phyloP scores from a whole-genome alignment of 1,284 basidiomycete genomes.

The Tilletia caries region DNA sequence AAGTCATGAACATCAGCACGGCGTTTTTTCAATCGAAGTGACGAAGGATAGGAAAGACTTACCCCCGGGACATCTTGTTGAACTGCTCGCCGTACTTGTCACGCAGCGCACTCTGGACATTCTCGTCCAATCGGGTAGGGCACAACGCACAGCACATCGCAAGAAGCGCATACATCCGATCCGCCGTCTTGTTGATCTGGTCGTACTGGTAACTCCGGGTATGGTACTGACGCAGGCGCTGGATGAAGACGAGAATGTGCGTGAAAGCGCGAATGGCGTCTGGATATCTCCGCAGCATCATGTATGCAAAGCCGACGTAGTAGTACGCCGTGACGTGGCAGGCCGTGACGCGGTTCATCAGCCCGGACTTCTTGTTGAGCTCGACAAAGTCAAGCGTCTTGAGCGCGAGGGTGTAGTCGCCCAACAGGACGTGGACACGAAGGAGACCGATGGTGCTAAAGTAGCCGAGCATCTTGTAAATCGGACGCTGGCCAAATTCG shows the following conservation, averaged over 20 bases:
- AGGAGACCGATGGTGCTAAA: constrained; percentile 93
- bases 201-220: constrained; percentile 94
- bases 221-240: constrained; percentile 69
- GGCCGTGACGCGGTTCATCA: constrained; percentile 48
- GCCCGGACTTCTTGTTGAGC: constrained; percentile 51
- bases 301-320: constrained; percentile 93
- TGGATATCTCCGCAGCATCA: constrained; percentile 87
- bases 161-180: constrained; percentile 94
- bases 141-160: constrained; percentile 89
- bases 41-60: neutral
- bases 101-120: constrained; percentile 85
- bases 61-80: constrained; percentile 73
- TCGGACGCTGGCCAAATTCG: constrained; percentile 81
- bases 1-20: neutral
- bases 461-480: constrained; percentile 95
- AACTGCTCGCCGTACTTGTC: constrained; percentile 91
- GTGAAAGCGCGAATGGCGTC: constrained; percentile 92
- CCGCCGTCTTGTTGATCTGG: constrained; percentile 95
- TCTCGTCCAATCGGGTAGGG: constrained; percentile 83
- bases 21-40: neutral
- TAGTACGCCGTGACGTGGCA: constrained; percentile 83
- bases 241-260: constrained; percentile 71
- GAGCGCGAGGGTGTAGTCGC: constrained; percentile 89
- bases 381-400: constrained; percentile 94
- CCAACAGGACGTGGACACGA: constrained; percentile 89